phyloP scores from a whole-genome alignment of 208 protist genomes.

The Leishmania tarentolae region DNA sequence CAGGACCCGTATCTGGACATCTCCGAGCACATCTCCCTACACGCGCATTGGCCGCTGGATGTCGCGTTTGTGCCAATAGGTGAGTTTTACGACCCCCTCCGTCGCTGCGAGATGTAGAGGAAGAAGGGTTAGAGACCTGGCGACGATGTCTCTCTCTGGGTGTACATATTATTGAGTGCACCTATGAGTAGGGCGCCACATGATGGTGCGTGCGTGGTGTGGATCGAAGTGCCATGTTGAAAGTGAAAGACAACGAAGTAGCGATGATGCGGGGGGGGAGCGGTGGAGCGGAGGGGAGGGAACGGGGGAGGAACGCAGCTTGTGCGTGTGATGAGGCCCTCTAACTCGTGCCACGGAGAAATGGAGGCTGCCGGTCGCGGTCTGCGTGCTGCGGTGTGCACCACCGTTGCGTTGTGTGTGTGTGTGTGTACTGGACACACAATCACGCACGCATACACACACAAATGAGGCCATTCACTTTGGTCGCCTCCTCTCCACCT shows the following conservation, averaged over 20 bases:
- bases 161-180: neutral
- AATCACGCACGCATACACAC: neutral
- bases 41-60: conserved; percentile 53
- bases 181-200: neutral
- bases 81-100: conserved; percentile 74
- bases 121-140: neutral
- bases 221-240: neutral
- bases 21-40: conserved; percentile 64
- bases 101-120: conserved; percentile 63
- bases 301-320: neutral
- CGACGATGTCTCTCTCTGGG: neutral
- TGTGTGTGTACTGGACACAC: neutral
- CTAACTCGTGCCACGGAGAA: neutral
- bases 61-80: conserved; percentile 81
- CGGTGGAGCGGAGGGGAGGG: no score
- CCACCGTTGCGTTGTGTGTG: neutral
- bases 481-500: neutral
- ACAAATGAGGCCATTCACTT: neutral
- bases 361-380: neutral
- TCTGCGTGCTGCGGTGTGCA: neutral
- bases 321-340: neutral
- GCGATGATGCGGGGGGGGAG: neutral
- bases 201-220: neutral
- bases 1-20: conserved; percentile 83
- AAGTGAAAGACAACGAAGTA: neutral